Evolutionary conservation across 148 eudicot genomes (phyloP), one percentile per base, ranked within the genome.

Genomic region (Polygonum maritimum): DNA sequence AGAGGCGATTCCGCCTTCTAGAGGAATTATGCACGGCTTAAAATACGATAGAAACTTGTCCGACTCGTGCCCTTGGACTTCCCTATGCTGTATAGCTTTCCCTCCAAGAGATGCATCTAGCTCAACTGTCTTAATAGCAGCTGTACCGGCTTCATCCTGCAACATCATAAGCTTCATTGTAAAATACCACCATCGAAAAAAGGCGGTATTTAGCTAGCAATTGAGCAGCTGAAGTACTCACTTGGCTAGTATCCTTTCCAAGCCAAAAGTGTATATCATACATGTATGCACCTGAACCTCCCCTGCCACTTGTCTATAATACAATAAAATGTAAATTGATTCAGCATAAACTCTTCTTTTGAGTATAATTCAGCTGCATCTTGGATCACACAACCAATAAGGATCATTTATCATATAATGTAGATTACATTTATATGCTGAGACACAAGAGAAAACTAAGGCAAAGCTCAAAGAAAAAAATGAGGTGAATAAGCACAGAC

Each of bases 211-310:
- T 16, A 40, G 44, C 33, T 26, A 71, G 63, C 4, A 15, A 1
- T 26, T 26, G 31, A 65, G 69, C 7, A 51, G 74, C 36, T 22
- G 44, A 80, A 71, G 21, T 47, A 67, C 77, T 51, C 81, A 91
- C 99, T 94, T 96, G 99, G 84, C 94, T 96, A 57, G 98, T 96
- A 86, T 96, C 98, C 85, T 92, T 96, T 71, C 99, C 99, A 60
- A 96, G 94, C 99, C 99, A 96, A 82, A 91, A 96, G 86, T 96
- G 98, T 76, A 92, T 88, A 87, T 96, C 99, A 76, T 83, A 91
- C 48, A 85, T 71, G 85, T 89, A 96, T 55, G 97, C 91, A 54
- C 99, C 99, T 76, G 97, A 91, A 62, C 99, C 99, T 76, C 99
- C 99, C 80, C 76, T 91, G 38, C 99, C 98, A 85, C 78, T 83